Evolutionary conservation across 768 basidiomycete genomes (phyloP).

Genomic region (Leccinum rimulosum): DNA sequence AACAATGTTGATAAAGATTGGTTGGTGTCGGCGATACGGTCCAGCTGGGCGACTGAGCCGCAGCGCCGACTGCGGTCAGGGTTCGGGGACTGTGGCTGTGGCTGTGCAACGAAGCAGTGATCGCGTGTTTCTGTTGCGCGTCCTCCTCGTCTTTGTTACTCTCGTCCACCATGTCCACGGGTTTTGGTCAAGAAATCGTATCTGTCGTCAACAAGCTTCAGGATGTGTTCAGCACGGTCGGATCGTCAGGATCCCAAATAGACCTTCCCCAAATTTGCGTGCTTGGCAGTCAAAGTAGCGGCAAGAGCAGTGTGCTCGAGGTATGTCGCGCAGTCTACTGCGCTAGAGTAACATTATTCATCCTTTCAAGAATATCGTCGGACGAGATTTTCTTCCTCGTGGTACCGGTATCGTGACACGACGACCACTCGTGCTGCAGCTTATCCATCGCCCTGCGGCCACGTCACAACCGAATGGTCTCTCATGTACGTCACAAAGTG

Average conservation of each 20-base stretch:
- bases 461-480: constrained; percentile 43
- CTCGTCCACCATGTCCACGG: constrained; percentile 42
- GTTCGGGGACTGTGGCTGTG: constrained; percentile 13
- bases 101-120: constrained; percentile 23
- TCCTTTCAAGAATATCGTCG: constrained; percentile 82
- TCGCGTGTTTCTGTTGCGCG: constrained; percentile 24
- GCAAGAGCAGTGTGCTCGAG: constrained; percentile 92
- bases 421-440: constrained; percentile 92
- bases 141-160: constrained; percentile 13
- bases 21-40: background rate
- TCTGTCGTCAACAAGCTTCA: constrained; percentile 83
- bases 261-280: constrained; percentile 93
- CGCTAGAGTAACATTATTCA: constrained; percentile 3
- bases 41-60: background rate
- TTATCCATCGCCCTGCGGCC: constrained; percentile 78
- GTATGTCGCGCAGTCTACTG: constrained; percentile 37
- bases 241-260: constrained; percentile 73
- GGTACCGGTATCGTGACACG: constrained; percentile 98
- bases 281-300: constrained; percentile 87
- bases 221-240: constrained; percentile 85
- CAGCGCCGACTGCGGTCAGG: background rate
- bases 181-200: constrained; percentile 82
- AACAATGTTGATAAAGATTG: background rate
- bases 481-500: constrained; percentile 35
- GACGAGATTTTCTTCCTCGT: constrained; percentile 97